A percentile compares a stretch with the other conserved stretches of the same genome.
These are phyloP conservation scores for Poronia punctata DNA, from an alignment of 495 filamentous ascomycete species.

Conservation along the genomic window DNA sequence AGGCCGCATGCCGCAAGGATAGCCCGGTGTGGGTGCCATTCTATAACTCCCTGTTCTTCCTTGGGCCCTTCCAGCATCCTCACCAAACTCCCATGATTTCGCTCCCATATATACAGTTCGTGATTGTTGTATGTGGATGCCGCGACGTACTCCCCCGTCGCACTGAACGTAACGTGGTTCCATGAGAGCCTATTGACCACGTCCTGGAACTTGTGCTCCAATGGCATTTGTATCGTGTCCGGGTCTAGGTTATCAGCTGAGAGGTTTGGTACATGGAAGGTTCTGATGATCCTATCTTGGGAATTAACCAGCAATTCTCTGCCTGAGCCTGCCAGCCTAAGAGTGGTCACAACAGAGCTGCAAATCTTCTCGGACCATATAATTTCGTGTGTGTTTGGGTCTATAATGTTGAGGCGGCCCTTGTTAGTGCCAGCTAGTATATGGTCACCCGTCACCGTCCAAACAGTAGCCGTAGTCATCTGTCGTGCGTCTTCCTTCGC, in stretches of 20 bases:
- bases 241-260: constrained; percentile 49
- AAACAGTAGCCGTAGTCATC: constrained; percentile 84
- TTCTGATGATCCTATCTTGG: constrained; percentile 86
- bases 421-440: constrained; percentile 89
- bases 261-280: constrained; percentile 57
- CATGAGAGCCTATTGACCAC: constrained; percentile 89
- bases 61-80: constrained; percentile 94
- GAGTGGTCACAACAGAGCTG: constrained; percentile 77
- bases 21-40: constrained; percentile 93
- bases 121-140: constrained; percentile 95
- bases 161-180: constrained; percentile 93
- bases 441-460: constrained; percentile 75
- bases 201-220: constrained; percentile 98
- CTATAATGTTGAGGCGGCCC: constrained; percentile 92
- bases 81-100: constrained; percentile 83
- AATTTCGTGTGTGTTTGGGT: constrained; percentile 65
- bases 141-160: constrained; percentile 85
- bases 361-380: constrained; percentile 83
- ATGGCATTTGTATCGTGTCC: constrained; percentile 72
- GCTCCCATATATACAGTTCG: constrained; percentile 97
- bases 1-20: constrained; percentile 84
- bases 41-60: constrained; percentile 88
- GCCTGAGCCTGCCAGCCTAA: constrained; percentile 76
- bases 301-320: constrained; percentile 82
- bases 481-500: constrained; percentile 88